Evolutionary conservation across 345 rosid species (phyloP).

Genomic region (Punica granatum): DNA sequence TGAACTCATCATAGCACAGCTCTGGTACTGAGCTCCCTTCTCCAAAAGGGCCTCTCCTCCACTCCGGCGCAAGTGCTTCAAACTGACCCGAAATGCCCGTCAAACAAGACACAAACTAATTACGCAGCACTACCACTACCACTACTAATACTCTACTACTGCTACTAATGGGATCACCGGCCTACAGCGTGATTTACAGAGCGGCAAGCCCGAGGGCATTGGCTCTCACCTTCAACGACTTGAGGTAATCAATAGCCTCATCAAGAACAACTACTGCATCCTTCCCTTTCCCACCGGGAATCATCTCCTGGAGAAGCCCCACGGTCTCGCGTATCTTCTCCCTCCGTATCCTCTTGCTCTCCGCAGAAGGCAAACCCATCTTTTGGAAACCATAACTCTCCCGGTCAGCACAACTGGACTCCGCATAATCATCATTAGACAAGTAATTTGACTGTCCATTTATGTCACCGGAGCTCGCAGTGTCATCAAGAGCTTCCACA

Average conservation of each 20-base stretch:
- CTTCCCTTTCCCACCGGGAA: conserved; percentile 34
- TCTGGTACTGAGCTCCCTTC: not conserved
- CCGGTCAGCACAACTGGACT: conserved; percentile 30
- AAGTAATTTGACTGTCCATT: conserved; percentile 8
- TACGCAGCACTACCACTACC: not conserved
- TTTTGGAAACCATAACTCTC: conserved; percentile 22
- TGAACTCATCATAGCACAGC: not conserved
- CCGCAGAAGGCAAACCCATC: conserved; percentile 7
- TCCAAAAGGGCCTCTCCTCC: not conserved
- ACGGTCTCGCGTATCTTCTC: conserved; percentile 6
- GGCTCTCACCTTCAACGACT: conserved; percentile 29
- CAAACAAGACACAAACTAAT: not conserved
- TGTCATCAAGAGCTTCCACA: conserved; percentile 28
- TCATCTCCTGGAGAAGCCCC: conserved; percentile 26
- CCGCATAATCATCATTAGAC: conserved; percentile 19
- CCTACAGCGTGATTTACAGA: not conserved
- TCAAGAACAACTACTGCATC: conserved; percentile 27
- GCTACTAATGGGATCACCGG: not conserved
- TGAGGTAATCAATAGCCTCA: conserved; percentile 34
- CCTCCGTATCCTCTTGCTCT: conserved; percentile 17
- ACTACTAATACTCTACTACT: not conserved
- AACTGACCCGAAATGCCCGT: not conserved
- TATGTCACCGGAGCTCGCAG: conserved; percentile 23
- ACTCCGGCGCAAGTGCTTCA: not conserved
- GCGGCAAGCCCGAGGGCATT: conserved; percentile 21